These are phyloP conservation scores for Beauveria australis DNA, from an alignment of 2,329 filamentous ascomycete genomes.

Conservation along the genomic window DNA sequence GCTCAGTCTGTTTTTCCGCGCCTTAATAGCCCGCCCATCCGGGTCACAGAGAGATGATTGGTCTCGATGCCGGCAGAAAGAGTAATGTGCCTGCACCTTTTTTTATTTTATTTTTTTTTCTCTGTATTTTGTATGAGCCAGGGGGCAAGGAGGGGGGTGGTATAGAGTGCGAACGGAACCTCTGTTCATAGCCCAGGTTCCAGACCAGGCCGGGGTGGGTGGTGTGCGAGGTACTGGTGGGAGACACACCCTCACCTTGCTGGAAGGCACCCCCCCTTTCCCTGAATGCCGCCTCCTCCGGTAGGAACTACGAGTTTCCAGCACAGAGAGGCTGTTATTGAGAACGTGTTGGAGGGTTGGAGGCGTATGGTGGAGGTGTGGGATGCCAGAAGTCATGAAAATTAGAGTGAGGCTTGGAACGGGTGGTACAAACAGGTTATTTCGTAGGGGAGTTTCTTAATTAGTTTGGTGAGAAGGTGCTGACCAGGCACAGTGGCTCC, in stretches of 20 bases:
- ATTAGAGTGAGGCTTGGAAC: too few relatives aligned
- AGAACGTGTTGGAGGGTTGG: background rate
- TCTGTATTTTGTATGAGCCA: background rate
- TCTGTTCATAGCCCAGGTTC: background rate
- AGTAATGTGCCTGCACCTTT: background rate
- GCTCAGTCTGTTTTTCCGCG: background rate
- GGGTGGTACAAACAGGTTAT: too few relatives aligned
- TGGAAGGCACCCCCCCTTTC: background rate
- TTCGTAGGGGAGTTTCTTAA: too few relatives aligned
- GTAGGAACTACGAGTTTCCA: background rate
- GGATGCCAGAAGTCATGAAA: background rate
- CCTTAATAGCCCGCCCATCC: background rate
- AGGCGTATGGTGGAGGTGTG: background rate
- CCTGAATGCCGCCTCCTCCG: background rate
- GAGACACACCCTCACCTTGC: background rate
- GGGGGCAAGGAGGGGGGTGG: background rate
- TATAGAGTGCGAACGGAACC: too few relatives aligned
- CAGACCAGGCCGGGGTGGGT: background rate
- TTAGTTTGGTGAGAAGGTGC: too few relatives aligned
- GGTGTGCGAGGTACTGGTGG: background rate
- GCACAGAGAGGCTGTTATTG: too few relatives aligned
- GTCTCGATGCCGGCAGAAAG: background rate
- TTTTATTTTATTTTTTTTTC: background rate
- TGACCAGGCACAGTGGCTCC: too few relatives aligned
- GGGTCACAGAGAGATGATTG: conserved; percentile 4